Conservation (phyloP, 805 yeast species). For the Cyberlindnera americana region DNA sequence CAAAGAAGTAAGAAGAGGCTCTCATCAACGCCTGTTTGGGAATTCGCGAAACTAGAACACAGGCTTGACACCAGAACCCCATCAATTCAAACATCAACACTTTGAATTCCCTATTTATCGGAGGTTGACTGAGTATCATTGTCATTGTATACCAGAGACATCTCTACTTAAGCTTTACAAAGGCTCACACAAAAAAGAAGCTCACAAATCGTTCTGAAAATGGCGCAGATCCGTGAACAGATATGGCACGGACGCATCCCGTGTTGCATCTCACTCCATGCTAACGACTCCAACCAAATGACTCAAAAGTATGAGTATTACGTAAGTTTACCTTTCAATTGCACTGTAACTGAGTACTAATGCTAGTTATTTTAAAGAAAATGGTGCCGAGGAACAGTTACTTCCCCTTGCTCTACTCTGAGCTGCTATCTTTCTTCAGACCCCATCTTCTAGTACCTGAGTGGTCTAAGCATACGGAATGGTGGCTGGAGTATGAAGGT, state of each 20-base stretch:
- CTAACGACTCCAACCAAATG: conserved; percentile 24
- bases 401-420: conserved; percentile 40
- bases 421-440: conserved; percentile 37
- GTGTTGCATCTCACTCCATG: conserved; percentile 34
- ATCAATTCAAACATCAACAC: too few species aligned
- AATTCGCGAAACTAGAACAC: too few species aligned
- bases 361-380: conserved; percentile 4
- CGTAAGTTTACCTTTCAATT: conserved; percentile 1
- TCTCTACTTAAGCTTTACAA: too few species aligned
- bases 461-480: conserved; percentile 24
- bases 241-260: conserved; percentile 57
- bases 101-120: too few species aligned
- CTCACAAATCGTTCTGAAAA: too few species aligned
- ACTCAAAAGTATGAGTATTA: conserved; percentile 9
- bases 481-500: conserved; percentile 69
- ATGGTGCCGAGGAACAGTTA: conserved; percentile 46
- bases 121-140: too few species aligned
- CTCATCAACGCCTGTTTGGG: too few species aligned
- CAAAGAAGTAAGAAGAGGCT: too few species aligned
- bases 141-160: too few species aligned
- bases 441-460: conserved; percentile 30
- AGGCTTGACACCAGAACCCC: too few species aligned
- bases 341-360: too few species aligned
- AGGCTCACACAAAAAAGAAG: too few species aligned
- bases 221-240: conserved; percentile 33